Percentiles rank a stretch among this genome's conserved stretches.
Evolutionary conservation across 176 grass and related monocot genomes (phyloP).

Genomic region (Dactylis glomerata): DNA sequence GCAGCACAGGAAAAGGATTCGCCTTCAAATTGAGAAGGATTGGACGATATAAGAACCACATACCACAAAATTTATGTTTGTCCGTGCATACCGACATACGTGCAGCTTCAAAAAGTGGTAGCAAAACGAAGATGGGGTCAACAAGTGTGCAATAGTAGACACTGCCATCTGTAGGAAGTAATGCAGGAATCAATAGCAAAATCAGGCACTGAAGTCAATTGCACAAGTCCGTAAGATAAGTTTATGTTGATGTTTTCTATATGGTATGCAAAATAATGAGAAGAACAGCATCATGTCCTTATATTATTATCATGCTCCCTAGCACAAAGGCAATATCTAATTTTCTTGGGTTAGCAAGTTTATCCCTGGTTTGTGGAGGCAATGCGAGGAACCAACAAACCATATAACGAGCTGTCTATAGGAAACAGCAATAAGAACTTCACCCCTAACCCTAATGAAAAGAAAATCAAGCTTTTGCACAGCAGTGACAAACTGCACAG

Average conservation of each 20-base stretch:
- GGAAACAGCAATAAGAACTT: background rate
- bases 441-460: background rate
- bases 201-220: background rate
- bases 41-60: conserved; percentile 9
- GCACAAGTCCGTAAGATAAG: background rate
- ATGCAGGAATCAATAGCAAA: conserved; percentile 8
- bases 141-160: conserved; percentile 78
- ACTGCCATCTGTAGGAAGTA: conserved; percentile 69
- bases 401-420: background rate
- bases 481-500: background rate
- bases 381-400: background rate
- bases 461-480: background rate
- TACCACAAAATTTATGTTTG: background rate
- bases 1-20: conserved; percentile 20
- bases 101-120: conserved; percentile 73
- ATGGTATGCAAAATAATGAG: conserved; percentile 1
- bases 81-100: conserved; percentile 61
- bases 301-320: background rate
- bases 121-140: conserved; percentile 77
- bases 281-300: background rate
- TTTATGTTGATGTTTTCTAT: background rate
- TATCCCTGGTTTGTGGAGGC: background rate
- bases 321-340: background rate
- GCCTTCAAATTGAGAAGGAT: background rate
- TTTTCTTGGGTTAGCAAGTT: background rate